A percentile compares a stretch with the other conserved stretches of the same genome.
Conservation (phyloP, 257 asterid species). For the Solanum etuberosum region DNA sequence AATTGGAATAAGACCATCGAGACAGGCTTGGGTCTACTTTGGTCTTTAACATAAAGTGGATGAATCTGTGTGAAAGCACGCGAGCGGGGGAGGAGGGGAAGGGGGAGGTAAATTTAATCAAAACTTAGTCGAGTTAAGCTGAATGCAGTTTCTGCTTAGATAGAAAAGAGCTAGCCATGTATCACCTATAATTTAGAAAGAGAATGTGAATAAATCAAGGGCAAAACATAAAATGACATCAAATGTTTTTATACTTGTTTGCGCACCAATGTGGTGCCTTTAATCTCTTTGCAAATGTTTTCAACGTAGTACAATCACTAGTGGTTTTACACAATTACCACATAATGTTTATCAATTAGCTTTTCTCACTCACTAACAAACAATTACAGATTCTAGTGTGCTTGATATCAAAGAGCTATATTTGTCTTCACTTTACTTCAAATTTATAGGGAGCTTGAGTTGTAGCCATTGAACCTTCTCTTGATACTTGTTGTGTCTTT, state of each 20-base stretch:
- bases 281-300: not conserved
- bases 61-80: not conserved
- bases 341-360: not conserved
- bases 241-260: not conserved
- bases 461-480: not conserved
- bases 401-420: not conserved
- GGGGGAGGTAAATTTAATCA: not conserved
- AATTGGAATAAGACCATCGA: not conserved
- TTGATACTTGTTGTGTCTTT: not conserved
- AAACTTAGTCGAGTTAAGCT: not conserved
- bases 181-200: not conserved
- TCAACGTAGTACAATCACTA: not conserved
- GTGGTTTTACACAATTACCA: not conserved
- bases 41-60: not conserved
- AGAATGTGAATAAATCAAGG: not conserved
- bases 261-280: not conserved
- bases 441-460: not conserved
- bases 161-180: not conserved
- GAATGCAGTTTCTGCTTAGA: not conserved
- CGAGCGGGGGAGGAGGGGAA: not conserved
- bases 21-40: not conserved
- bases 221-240: not conserved
- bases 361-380: not conserved
- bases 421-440: not conserved
- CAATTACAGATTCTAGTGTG: not conserved